Evolutionary conservation across 768 basidiomycete species (phyloP), one percentile per base, ranked within the genome.

Genomic region (Kockovaella imperatae): DNA sequence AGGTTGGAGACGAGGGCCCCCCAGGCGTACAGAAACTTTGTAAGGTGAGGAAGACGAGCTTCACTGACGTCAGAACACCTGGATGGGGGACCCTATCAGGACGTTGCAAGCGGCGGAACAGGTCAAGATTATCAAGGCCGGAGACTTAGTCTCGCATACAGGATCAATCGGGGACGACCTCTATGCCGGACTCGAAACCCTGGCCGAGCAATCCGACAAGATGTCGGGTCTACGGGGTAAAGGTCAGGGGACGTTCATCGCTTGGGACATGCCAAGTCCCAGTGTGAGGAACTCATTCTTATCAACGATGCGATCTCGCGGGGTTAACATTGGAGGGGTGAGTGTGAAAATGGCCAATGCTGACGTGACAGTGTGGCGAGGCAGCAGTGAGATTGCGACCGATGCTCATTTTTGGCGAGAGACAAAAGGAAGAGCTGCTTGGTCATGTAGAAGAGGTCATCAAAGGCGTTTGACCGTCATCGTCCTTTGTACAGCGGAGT

Each of bases 291-390:
- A 75, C 48, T 15, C 20, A 17, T 73, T 73, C 41, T 51, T 73
- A 36, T 47, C 38, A 13, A 34, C 47, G 29, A 69, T 73, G 63
- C 58, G 67, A 44, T 41, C 48, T 20, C 42, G 56, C 15, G 74
- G 74, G 29, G 68, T 75, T 31, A 60, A 72, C 21, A 70, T 74
- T 49, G 74, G 70, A 20, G 73, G 69, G 1, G 47, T 48, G 26
- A 48, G 47, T 48, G n/a, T n/a, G n/a, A n/a, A n/a, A n/a, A n/a
- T n/a, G n/a, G n/a, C n/a, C n/a, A n/a, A n/a, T 17, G 4, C 14
- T n/a, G 32, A 29, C 30, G 8, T 4, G 5, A 18, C 30, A 54
- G 18, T 65, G 61, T 52, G 60, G 60, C 17, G 60, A 61, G 13
- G 42, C 43, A 42, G 47, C 61, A 3, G 62, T 68, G 26, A 54